A percentile compares a stretch with the other conserved stretches of the same genome.
These are phyloP conservation scores for Starmerella potacharoeniae DNA, from an alignment of 805 yeast species.

Conservation along the genomic window DNA sequence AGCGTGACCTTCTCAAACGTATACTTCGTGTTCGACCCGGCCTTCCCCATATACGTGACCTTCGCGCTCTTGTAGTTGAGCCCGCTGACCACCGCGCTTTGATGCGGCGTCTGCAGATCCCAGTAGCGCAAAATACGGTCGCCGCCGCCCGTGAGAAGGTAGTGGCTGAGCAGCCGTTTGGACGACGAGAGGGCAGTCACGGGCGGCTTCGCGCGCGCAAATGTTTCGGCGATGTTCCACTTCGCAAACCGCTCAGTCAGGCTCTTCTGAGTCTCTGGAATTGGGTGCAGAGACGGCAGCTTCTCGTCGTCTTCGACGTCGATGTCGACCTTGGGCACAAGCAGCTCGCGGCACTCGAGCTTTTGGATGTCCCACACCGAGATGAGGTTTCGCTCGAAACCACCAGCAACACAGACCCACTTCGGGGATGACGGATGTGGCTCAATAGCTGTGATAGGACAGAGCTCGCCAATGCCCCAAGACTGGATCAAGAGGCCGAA, in stretches of 20 bases:
- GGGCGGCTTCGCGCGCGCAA: conserved; percentile 6
- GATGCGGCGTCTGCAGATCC: conserved; percentile 29
- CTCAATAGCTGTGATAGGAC: conserved; percentile 40
- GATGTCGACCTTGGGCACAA: conserved; percentile 14
- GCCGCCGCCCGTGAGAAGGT: conserved; percentile 26
- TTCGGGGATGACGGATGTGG: conserved; percentile 37
- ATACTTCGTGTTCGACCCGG: conserved; percentile 31
- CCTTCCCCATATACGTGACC: conserved; percentile 22
- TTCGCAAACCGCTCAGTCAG: conserved; percentile 18
- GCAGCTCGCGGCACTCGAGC: conserved; percentile 42
- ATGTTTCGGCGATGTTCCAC: conserved; percentile 19
- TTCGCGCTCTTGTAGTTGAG: conserved; percentile 27
- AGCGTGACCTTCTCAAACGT: conserved; percentile 31
- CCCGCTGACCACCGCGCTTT: conserved; percentile 28
- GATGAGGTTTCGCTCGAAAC: conserved; percentile 46
- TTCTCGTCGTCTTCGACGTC: conserved; percentile 11
- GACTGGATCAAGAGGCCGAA: conserved; percentile 49
- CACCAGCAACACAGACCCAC: conserved; percentile 54
- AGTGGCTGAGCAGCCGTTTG: not conserved
- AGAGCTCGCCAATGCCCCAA: conserved; percentile 45
- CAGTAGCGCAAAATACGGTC: conserved; percentile 29
- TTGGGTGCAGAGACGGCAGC: conserved; percentile 22
- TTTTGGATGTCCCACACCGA: conserved; percentile 67
- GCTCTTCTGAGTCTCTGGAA: conserved; percentile 14
- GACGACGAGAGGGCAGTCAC: conserved; percentile 10